Conservation (phyloP, 164 flowering plant species). For the Echeveria elegans region DNA sequence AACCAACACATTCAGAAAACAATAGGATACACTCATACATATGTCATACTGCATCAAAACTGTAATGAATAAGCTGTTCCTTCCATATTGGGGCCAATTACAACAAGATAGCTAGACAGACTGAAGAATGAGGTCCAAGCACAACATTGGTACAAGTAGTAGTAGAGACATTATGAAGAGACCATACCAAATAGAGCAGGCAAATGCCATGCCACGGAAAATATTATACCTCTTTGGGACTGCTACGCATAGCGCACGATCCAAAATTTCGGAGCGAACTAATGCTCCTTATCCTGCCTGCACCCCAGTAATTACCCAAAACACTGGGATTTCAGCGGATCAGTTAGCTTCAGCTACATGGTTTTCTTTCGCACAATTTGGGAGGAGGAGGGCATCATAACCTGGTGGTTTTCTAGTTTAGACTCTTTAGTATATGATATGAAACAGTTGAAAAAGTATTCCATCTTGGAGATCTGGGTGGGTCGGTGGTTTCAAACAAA, state of each 20-base stretch:
- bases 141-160: background rate
- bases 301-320: background rate
- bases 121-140: background rate
- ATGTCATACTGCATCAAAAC: conserved; percentile 1
- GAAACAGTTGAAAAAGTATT: background rate
- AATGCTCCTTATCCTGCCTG: conserved; percentile 1
- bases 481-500: background rate
- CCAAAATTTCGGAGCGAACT: background rate
- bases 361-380: background rate
- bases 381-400: background rate
- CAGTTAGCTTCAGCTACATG: background rate
- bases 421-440: background rate
- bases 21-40: background rate
- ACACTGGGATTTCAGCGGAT: background rate
- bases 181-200: background rate
- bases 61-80: background rate
- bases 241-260: background rate
- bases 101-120: background rate
- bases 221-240: background rate
- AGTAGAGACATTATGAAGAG: background rate
- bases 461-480: background rate
- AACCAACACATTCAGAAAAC: too few species aligned
- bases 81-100: background rate
- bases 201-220: background rate
- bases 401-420: background rate